Evolutionary conservation across 805 yeast genomes (phyloP).

Genomic region (Candida chauliodis): DNA sequence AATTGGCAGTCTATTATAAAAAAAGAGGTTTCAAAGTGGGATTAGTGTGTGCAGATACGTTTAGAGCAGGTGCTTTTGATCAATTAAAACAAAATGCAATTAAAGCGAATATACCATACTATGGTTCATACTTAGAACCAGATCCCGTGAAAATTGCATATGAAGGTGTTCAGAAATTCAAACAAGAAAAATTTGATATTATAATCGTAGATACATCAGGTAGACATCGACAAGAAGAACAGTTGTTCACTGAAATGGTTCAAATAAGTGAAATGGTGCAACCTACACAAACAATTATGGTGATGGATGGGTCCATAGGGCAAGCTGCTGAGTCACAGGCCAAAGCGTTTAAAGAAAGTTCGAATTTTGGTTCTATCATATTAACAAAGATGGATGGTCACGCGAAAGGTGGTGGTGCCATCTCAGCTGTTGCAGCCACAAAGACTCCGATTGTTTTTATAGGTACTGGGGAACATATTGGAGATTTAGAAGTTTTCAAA

Average conservation of each 20-base stretch:
- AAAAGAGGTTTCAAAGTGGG: slow-evolving; percentile 93
- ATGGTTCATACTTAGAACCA: slow-evolving; percentile 92
- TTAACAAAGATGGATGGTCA: slow-evolving; percentile 98
- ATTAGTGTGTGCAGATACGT: slow-evolving; percentile 97
- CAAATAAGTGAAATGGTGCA: slow-evolving; percentile 83
- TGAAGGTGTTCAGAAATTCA: slow-evolving; percentile 90
- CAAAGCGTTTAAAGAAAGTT: slow-evolving; percentile 85
- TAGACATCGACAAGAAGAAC: slow-evolving; percentile 93
- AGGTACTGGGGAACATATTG: slow-evolving; percentile 97
- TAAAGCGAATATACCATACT: slow-evolving; percentile 89
- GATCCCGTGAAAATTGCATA: slow-evolving; percentile 91
- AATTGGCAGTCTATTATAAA: slow-evolving; percentile 90
- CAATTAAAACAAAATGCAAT: slow-evolving; percentile 97
- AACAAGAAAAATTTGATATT: slow-evolving; percentile 84
- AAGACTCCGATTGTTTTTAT: slow-evolving; percentile 91
- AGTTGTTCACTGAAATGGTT: slow-evolving; percentile 88
- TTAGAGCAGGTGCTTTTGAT: slow-evolving; percentile 99
- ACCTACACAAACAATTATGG: slow-evolving; percentile 98
- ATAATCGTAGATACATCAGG: slow-evolving; percentile 98
- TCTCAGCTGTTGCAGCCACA: slow-evolving; percentile 96
- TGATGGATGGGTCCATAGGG: slow-evolving; percentile 94
- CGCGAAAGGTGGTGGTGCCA: slow-evolving; percentile 99
- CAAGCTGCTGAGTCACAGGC: slow-evolving; percentile 98
- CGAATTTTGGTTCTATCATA: slow-evolving; percentile 92
- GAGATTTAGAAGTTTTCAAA: slow-evolving; percentile 86